Evolutionary conservation across 495 filamentous ascomycete species (phyloP).

Genomic region (Tuber melanosporum): DNA sequence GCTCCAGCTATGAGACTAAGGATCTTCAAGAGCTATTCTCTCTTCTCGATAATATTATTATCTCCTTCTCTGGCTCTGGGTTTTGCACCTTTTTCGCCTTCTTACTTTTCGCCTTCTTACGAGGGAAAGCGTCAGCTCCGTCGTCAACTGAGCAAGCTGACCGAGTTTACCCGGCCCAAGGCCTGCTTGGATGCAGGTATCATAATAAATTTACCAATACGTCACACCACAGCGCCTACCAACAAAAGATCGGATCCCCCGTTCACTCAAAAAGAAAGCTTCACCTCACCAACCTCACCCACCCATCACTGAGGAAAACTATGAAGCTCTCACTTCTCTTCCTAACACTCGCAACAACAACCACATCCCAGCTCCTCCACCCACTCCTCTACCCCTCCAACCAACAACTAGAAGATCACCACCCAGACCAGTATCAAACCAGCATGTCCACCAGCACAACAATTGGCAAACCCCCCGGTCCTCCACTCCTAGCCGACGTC

Average conservation of each 20-base stretch:
- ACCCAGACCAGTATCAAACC: not conserved
- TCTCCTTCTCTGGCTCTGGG: not conserved
- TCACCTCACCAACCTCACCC: not conserved
- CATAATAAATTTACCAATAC: not conserved
- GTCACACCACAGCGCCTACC: not conserved
- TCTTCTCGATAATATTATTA: not conserved
- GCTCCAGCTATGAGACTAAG: not conserved
- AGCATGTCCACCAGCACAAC: slow-evolving; percentile 17
- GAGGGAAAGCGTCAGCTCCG: not conserved
- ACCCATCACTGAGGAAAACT: not conserved
- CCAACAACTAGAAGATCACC: slow-evolving; percentile 14
- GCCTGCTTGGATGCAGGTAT: not conserved
- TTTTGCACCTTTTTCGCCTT: not conserved
- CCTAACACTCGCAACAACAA: slow-evolving; percentile 21
- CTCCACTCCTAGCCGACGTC: slow-evolving; percentile 67
- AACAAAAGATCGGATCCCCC: not conserved
- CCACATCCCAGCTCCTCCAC: slow-evolving; percentile 27
- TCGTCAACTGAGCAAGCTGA: not conserved
- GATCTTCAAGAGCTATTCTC: not conserved
- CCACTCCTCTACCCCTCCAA: slow-evolving; percentile 24
- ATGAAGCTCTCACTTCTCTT: slow-evolving; percentile 27
- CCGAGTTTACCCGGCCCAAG: not conserved
- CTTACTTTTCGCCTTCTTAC: not conserved
- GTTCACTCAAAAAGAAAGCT: not conserved
- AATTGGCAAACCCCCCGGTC: slow-evolving; percentile 33